A percentile compares a stretch with the other conserved stretches of the same genome.
phyloP scores from a whole-genome alignment of 2,329 filamentous ascomycete genomes.

The Didymosphaeria variabile region DNA sequence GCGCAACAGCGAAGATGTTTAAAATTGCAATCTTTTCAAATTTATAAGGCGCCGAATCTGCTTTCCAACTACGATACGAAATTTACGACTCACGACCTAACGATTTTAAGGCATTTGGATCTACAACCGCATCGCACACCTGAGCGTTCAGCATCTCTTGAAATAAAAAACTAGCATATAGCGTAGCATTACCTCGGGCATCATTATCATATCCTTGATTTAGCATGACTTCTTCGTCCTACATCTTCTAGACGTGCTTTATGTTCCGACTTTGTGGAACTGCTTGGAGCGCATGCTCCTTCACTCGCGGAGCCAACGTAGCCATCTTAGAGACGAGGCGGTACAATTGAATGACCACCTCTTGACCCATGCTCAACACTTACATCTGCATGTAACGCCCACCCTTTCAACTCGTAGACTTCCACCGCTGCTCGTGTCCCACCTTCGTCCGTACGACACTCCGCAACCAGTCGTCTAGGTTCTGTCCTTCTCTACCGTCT shows the following conservation, averaged over 20 bases:
- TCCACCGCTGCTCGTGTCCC: constrained; percentile 53
- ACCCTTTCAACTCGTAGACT: constrained; percentile 39
- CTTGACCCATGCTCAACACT: too few relatives aligned
- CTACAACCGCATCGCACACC: constrained; percentile 6
- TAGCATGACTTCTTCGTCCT: not conserved
- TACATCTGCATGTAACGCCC: not conserved
- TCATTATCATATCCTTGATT: constrained; percentile 6
- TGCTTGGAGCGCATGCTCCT: not conserved
- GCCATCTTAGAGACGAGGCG: too few relatives aligned
- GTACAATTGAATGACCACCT: not conserved
- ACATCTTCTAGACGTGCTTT: not conserved
- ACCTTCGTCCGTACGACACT: constrained; percentile 53
- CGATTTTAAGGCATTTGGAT: constrained; percentile 8
- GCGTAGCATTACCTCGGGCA: constrained; percentile 6
- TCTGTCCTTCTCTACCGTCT: constrained; percentile 43
- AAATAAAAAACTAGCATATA: constrained; percentile 4
- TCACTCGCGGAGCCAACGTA: not conserved
- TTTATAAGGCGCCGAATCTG: constrained; percentile 15
- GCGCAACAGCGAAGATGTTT: constrained; percentile 6
- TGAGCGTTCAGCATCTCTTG: constrained; percentile 12
- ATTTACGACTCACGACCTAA: constrained; percentile 18
- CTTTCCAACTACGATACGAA: constrained; percentile 22
- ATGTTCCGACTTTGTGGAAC: not conserved
- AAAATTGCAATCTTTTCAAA: constrained; percentile 17
- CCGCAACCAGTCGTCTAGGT: constrained; percentile 51